These are phyloP conservation scores for Metarhizium anisopliae DNA, from an alignment of 2,329 filamentous ascomycete genomes.

Conservation along the genomic window DNA sequence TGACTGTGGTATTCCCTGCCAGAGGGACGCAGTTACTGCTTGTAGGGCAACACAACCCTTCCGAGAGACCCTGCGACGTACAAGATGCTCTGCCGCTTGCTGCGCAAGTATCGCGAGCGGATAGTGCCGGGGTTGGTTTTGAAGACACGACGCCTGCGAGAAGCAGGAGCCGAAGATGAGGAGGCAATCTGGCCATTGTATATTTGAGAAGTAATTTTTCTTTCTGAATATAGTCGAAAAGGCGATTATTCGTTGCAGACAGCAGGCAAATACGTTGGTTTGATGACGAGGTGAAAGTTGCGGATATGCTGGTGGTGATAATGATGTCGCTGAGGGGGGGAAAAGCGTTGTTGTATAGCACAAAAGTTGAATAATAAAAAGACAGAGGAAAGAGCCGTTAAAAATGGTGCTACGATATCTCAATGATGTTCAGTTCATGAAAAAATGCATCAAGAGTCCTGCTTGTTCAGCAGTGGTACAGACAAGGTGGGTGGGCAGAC, in stretches of 20 bases:
- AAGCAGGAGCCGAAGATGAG: conserved; percentile 9
- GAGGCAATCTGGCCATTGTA: conserved; percentile 1
- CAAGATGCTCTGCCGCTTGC: conserved; percentile 43
- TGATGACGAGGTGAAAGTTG: neutral
- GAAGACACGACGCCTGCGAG: conserved; percentile 3
- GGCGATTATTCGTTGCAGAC: too few species aligned
- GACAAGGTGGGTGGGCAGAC: neutral
- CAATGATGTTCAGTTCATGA: neutral
- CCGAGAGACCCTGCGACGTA: conserved; percentile 41
- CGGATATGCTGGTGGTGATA: neutral
- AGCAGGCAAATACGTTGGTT: too few species aligned
- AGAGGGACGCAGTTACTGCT: conserved; percentile 48
- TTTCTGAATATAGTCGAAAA: too few species aligned
- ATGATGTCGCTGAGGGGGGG: neutral
- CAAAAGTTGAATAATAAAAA: too few species aligned
- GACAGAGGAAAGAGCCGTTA: too few species aligned
- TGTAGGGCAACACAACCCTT: conserved; percentile 57
- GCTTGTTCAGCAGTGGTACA: neutral
- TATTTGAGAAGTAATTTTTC: too few species aligned
- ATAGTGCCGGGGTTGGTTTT: conserved; percentile 26
- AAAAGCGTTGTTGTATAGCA: neutral
- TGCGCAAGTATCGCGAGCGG: conserved; percentile 40
- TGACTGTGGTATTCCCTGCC: conserved; percentile 54
- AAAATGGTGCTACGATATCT: too few species aligned
- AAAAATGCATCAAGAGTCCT: neutral